A percentile compares a stretch with the other conserved stretches of the same genome.
phyloP scores from a whole-genome alignment of 2,329 filamentous ascomycete species.

The Talaromyces rugulosus region DNA sequence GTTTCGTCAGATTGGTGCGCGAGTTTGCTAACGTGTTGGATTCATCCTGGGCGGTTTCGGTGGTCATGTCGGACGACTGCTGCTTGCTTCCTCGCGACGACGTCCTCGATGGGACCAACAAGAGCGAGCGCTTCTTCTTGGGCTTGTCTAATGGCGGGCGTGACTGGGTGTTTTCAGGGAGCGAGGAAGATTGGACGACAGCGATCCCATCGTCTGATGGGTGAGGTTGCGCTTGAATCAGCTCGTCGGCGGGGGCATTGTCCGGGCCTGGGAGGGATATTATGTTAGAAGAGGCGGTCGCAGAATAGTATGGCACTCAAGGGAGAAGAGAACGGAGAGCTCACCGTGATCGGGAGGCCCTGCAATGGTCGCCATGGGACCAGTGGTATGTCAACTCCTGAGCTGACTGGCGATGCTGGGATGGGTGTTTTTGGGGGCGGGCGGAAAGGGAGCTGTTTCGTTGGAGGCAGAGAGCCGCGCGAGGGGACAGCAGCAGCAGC shows the following conservation, averaged over 20 bases:
- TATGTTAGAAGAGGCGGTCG: not conserved
- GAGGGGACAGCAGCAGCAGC: no score
- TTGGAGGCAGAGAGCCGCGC: not conserved
- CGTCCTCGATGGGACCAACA: conserved; percentile 35
- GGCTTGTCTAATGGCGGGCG: conserved; percentile 19
- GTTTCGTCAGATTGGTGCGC: conserved; percentile 61
- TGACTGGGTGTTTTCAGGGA: conserved; percentile 8
- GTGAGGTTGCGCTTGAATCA: conserved; percentile 8
- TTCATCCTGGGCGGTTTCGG: conserved; percentile 30
- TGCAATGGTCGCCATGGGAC: conserved; percentile 28
- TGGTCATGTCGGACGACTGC: conserved; percentile 27
- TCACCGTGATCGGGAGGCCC: conserved; percentile 6
- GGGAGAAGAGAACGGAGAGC: not conserved
- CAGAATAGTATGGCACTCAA: not conserved
- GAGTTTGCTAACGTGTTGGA: conserved; percentile 60
- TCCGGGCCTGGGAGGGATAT: conserved; percentile 11
- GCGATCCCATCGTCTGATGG: conserved; percentile 10
- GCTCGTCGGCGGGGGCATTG: conserved; percentile 11
- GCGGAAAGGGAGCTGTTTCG: not conserved
- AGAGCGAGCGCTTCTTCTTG: conserved; percentile 34
- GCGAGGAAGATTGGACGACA: conserved; percentile 8
- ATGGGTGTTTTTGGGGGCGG: not conserved
- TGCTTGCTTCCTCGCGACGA: conserved; percentile 36
- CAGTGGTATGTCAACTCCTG: conserved; percentile 25
- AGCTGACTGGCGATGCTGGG: conserved; percentile 15